Evolutionary conservation across 2,329 filamentous ascomycete species (phyloP).

Genomic region (Fusarium stilboides): DNA sequence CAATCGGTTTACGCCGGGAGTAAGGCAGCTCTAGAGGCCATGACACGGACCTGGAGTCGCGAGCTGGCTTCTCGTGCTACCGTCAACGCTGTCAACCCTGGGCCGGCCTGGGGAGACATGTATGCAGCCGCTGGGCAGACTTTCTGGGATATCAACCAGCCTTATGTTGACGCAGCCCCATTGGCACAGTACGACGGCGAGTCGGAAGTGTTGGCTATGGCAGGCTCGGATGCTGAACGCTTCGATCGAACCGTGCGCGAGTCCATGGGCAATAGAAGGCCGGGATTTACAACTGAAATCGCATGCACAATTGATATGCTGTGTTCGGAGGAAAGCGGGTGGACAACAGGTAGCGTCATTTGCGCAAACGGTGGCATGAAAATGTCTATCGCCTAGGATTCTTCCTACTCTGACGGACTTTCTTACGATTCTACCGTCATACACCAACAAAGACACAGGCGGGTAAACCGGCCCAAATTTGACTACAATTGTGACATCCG

Average conservation of each 20-base stretch:
- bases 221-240: constrained; percentile 51
- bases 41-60: constrained; percentile 72
- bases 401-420: not conserved
- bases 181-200: constrained; percentile 55
- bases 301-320: constrained; percentile 81
- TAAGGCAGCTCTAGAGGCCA: constrained; percentile 72
- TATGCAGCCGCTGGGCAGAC: constrained; percentile 58
- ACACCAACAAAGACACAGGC: not conserved
- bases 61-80: constrained; percentile 69
- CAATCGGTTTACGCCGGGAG: constrained; percentile 71
- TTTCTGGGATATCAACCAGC: constrained; percentile 58
- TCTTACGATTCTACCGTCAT: not conserved
- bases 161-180: constrained; percentile 56
- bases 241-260: constrained; percentile 55
- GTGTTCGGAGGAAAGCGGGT: constrained; percentile 75
- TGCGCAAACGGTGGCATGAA: constrained; percentile 75
- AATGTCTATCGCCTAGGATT: constrained; percentile 55
- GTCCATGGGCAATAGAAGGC: constrained; percentile 54
- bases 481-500: constrained; percentile 18
- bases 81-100: constrained; percentile 72
- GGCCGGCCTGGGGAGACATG: constrained; percentile 69
- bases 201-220: constrained; percentile 50
- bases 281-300: constrained; percentile 66
- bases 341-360: constrained; percentile 80
- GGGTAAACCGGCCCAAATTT: constrained; percentile 2